These are phyloP conservation scores for Phlyctochytrium planicorne DNA, from an alignment of 192 early-diverging fungal genomes.

Conservation along the genomic window DNA sequence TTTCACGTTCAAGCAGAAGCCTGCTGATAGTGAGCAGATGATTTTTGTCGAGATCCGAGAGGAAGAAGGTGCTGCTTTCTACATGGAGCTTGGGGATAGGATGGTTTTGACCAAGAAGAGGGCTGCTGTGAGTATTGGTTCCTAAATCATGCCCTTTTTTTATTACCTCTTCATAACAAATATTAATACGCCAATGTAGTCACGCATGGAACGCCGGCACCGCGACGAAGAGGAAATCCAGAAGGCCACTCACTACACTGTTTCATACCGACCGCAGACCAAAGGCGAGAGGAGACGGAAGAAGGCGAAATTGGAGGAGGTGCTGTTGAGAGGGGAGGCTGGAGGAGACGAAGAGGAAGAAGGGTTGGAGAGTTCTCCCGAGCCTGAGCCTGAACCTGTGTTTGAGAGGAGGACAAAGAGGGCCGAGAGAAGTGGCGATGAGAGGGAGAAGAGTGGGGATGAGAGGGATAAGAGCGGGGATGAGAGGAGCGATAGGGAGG, in stretches of 20 bases:
- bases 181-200: constrained; percentile 2
- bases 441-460: background rate
- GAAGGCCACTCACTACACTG: background rate
- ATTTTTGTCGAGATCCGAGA: constrained; percentile 16
- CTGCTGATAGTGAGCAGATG: constrained; percentile 2
- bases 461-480: constrained; percentile 6
- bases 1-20: constrained; percentile 18
- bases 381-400: too few relatives aligned
- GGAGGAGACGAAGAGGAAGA: constrained; percentile 1
- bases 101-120: constrained; percentile 19
- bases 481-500: background rate
- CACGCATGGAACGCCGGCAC: constrained; percentile 2
- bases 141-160: constrained; percentile 5
- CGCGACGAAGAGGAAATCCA: background rate
- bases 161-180: too few relatives aligned
- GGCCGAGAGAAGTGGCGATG: background rate
- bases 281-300: background rate
- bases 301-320: background rate
- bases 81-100: constrained; percentile 6
- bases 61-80: constrained; percentile 15
- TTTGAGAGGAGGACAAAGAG: constrained; percentile 15
- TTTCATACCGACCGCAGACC: background rate
- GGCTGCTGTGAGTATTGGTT: constrained; percentile 4
- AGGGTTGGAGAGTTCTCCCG: background rate
- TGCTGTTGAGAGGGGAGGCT: background rate